Evolutionary conservation across 257 asterid genomes (phyloP).

Genomic region (Verbena officinalis): DNA sequence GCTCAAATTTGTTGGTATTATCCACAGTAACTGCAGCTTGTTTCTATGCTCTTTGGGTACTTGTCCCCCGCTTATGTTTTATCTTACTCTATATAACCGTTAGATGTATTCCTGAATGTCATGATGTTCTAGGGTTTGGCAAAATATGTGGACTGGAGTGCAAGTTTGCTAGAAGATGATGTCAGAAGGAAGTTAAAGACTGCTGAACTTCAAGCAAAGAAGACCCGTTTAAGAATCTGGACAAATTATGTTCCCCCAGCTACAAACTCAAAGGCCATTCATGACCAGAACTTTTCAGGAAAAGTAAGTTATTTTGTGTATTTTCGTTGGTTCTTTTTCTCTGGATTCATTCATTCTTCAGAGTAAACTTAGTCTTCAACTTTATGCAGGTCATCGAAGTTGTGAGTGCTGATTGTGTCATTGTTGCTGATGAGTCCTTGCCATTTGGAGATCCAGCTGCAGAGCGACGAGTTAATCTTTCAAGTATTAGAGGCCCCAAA

Average conservation of each 20-base stretch:
- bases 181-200: constrained; percentile 67
- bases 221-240: constrained; percentile 75
- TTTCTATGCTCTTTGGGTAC: constrained; percentile 2
- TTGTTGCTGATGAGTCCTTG: constrained; percentile 89
- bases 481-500: constrained; percentile 94
- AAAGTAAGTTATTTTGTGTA: constrained; percentile 49
- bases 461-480: constrained; percentile 91
- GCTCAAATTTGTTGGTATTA: too few species aligned
- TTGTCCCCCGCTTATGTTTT: neutral
- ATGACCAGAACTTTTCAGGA: constrained; percentile 93
- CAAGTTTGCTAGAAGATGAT: constrained; percentile 79
- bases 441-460: constrained; percentile 95
- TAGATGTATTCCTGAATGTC: constrained; percentile 24
- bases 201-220: constrained; percentile 92
- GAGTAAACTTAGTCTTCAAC: constrained; percentile 20
- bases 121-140: constrained; percentile 69
- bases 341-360: constrained; percentile 4
- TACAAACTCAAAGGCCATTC: constrained; percentile 91
- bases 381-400: constrained; percentile 85
- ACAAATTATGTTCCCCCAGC: constrained; percentile 88
- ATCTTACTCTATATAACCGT: neutral
- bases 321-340: neutral
- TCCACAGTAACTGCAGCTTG: too few species aligned
- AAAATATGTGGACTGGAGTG: constrained; percentile 92
- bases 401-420: constrained; percentile 83